Base-by-base conservation (phyloP, 2,329 filamentous ascomycete species). In the Neospermospora avenae region DNA sequence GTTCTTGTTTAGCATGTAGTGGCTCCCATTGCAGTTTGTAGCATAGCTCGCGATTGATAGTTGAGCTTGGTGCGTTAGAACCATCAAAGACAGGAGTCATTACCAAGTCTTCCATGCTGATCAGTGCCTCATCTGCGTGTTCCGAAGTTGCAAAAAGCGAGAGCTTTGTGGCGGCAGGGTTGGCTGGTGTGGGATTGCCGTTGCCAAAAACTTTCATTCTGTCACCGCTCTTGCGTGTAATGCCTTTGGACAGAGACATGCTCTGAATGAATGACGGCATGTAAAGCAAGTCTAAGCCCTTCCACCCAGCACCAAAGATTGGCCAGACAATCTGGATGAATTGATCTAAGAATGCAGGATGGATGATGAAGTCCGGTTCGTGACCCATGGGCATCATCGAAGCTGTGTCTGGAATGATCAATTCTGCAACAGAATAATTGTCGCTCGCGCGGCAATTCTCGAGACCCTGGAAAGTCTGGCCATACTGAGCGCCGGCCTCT, bases 381-480 rank as follows among this genome's bases (percentile, higher is more conserved):
- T 76, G 73, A 1, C 69, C 65, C 61, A 75, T 72, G 0, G 79
- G 80, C 81, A 83, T 82, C 0, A 70, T 63, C 1, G 70, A 63
- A 0, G 70, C 70, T 0, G 80, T 82, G 49, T 82, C 75, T 2
- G 75, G 75, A 3, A 80, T 69, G 11, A 71, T 64, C 7, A 80
- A 65, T 4, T 74, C 70, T 2, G 73, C 75, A 8, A 72, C 64
- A 1, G 73, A 71, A 34, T 70, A 68, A 4, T 51, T 54, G 22
- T 68, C 65, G 11, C 73, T 75, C 4, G 78, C 77, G 22, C 73
- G 74, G 65, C 78, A 80, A 57, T 78, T 76, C 45, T 73, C 72
- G 10, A 85, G 65, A 3, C 80, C 78, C 67, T 81, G 80, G 72
- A 85, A 84, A 0, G 75, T 75, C 1, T 76, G 70, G 0, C 81